phyloP scores from a whole-genome alignment of 208 protist genomes.

The Wallacemonas sp. region DNA sequence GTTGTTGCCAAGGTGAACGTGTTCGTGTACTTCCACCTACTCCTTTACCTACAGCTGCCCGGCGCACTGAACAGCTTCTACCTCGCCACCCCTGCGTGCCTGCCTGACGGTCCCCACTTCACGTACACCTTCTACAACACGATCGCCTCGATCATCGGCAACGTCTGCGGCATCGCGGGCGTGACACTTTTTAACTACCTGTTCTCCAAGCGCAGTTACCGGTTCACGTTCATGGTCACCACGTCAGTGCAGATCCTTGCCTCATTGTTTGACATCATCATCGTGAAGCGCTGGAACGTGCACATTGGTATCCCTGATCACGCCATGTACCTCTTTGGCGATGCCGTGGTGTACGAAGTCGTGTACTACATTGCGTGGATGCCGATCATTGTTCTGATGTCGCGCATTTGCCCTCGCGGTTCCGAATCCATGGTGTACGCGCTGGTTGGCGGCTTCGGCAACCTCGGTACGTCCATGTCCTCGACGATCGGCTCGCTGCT shows the following conservation, averaged over 20 bases:
- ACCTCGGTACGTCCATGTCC: slow-evolving; percentile 57
- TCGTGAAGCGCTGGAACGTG: slow-evolving; percentile 72
- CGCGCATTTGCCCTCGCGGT: slow-evolving; percentile 80
- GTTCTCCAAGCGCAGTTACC: slow-evolving; percentile 61
- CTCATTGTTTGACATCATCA: slow-evolving; percentile 67
- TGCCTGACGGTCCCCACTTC: slow-evolving; percentile 63
- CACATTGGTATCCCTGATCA: slow-evolving; percentile 50
- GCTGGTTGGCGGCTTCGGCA: slow-evolving; percentile 72
- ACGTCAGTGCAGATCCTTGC: slow-evolving; percentile 39
- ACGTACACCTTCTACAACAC: slow-evolving; percentile 67
- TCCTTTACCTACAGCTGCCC: slow-evolving; percentile 51
- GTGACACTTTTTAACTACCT: slow-evolving; percentile 55
- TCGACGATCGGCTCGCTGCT: slow-evolving; percentile 36
- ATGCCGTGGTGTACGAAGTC: slow-evolving; percentile 57
- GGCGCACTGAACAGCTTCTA: slow-evolving; percentile 65
- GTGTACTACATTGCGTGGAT: slow-evolving; percentile 68
- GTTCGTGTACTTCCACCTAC: slow-evolving; percentile 48
- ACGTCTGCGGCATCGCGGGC: slow-evolving; percentile 47
- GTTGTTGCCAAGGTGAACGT: slow-evolving; percentile 65
- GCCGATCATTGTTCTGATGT: slow-evolving; percentile 70
- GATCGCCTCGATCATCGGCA: slow-evolving; percentile 39
- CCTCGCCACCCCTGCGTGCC: slow-evolving; percentile 30
- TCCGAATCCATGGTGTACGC: slow-evolving; percentile 80
- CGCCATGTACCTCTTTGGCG: slow-evolving; percentile 66
- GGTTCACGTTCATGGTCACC: slow-evolving; percentile 45